These are phyloP conservation scores for Fraxinus sp. DNA, from an alignment of 305 asterid genomes.

Conservation along the genomic window DNA sequence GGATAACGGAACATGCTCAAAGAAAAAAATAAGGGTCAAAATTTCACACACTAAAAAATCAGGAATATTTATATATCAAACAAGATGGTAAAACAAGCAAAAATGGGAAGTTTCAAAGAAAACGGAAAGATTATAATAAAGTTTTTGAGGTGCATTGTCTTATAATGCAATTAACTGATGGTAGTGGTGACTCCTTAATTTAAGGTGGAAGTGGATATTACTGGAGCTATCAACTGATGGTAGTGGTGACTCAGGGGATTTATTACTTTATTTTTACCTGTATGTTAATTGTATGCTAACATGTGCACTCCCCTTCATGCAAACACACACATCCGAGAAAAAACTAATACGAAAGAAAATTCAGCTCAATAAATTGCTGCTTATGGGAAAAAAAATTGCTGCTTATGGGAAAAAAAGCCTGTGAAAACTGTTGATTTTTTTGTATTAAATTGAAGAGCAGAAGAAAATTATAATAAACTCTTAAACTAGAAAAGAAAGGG, in stretches of 20 bases:
- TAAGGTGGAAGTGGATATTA: background rate
- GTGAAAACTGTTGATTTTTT: background rate
- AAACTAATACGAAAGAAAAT: background rate
- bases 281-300: background rate
- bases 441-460: background rate
- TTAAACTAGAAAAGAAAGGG: background rate
- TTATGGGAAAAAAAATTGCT: background rate
- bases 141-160: background rate
- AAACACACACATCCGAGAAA: background rate
- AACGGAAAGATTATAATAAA: background rate
- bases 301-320: background rate
- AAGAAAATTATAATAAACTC: background rate
- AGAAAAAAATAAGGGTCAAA: background rate
- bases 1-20: constrained; percentile 9
- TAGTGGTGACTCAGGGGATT: background rate
- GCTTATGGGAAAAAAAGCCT: background rate
- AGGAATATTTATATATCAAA: background rate
- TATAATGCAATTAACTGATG: background rate
- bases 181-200: background rate
- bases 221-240: background rate
- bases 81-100: background rate
- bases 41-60: background rate
- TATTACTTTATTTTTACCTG: background rate
- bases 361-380: background rate
- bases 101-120: background rate